Conservation (phyloP, 208 protist genomes). For the Acanthamoeba lenticulata region DNA sequence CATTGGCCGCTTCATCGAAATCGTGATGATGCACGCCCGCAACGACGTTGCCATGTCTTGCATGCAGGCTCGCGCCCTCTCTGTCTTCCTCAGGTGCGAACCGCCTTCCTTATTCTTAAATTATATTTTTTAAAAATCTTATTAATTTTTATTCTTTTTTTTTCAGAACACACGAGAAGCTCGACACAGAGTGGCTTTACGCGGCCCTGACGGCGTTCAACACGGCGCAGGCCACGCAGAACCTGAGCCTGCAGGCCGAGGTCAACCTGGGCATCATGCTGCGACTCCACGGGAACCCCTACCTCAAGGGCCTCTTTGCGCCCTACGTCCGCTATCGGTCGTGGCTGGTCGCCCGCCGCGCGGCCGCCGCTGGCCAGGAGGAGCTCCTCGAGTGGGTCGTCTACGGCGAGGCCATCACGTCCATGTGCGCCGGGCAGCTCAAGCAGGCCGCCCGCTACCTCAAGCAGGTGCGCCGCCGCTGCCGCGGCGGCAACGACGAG, state of each 20-base stretch:
- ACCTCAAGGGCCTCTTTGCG: neutral
- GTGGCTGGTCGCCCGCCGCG: neutral
- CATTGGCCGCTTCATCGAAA: slow-evolving; percentile 8
- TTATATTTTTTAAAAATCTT: neutral
- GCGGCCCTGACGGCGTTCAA: neutral
- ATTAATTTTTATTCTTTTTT: no score
- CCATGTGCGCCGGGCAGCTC: neutral
- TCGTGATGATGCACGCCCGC: neutral
- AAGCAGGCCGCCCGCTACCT: neutral
- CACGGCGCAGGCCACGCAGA: neutral
- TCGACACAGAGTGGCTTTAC: neutral
- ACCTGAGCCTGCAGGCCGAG: slow-evolving; percentile 12
- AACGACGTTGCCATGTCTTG: neutral
- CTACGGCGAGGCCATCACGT: slow-evolving; percentile 11
- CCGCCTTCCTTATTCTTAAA: neutral
- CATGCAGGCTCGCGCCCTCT: neutral
- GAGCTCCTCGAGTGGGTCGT: neutral
- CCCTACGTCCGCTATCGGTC: neutral
- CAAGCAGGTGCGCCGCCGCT: neutral
- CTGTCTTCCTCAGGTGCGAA: slow-evolving; percentile 18
- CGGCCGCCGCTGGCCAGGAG: neutral
- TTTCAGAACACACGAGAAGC: neutral
- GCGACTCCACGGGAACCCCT: neutral
- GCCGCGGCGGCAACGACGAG: no score
- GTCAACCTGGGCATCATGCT: slow-evolving; percentile 15